Conservation (phyloP, 1,139 yeast species). For the Suhomyces guaymorum region DNA sequence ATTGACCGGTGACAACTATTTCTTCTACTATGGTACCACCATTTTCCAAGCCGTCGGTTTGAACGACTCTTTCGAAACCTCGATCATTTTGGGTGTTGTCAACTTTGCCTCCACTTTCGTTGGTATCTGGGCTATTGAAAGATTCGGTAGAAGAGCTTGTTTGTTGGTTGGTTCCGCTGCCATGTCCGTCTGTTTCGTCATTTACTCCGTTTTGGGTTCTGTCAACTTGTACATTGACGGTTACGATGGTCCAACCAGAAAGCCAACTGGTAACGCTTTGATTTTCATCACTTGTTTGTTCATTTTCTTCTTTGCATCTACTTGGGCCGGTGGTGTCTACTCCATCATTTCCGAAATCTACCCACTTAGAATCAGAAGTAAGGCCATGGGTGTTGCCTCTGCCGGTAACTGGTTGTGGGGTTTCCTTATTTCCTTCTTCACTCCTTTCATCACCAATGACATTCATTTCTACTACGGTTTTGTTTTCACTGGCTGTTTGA, state of each 20-base stretch:
- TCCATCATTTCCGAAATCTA: constrained; percentile 77
- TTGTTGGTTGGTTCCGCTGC: constrained; percentile 59
- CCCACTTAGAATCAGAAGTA: constrained; percentile 77
- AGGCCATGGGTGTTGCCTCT: constrained; percentile 74
- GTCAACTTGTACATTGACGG: constrained; percentile 60
- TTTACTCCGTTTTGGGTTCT: constrained; percentile 69
- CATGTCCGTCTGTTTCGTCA: constrained; percentile 65
- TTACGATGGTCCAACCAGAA: constrained; percentile 32
- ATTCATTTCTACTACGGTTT: constrained; percentile 67
- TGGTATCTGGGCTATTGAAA: constrained; percentile 67
- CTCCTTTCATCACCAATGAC: constrained; percentile 62
- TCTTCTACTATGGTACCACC: constrained; percentile 80
- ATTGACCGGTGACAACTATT: constrained; percentile 77
- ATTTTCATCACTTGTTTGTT: constrained; percentile 76
- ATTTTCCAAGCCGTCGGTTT: constrained; percentile 77
- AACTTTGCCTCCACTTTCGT: constrained; percentile 74
- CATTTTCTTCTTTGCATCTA: constrained; percentile 79
- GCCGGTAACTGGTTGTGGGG: constrained; percentile 82
- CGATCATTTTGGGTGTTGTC: constrained; percentile 76
- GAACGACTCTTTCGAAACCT: constrained; percentile 70
- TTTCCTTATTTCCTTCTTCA: constrained; percentile 72
- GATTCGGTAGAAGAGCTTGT: constrained; percentile 68
- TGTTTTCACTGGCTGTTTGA: constrained; percentile 70
- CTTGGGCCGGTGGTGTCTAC: constrained; percentile 88
- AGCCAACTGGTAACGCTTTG: constrained; percentile 70